A percentile compares a stretch with the other conserved stretches of the same genome.
Conservation (phyloP, 2,329 filamentous ascomycete species). For the Apiospora rasikravindrae region DNA sequence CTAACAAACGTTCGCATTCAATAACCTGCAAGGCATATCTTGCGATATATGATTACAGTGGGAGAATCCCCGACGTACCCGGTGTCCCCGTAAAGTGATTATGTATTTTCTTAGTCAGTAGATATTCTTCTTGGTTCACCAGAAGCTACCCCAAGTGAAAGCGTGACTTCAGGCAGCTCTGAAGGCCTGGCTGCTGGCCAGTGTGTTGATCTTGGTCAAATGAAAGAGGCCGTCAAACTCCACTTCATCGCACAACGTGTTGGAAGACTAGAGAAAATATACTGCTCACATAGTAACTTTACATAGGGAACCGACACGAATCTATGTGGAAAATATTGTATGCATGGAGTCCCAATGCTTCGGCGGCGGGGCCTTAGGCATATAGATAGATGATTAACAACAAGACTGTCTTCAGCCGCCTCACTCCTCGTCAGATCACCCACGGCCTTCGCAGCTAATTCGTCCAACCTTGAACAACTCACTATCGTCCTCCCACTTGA, state of each 20-base stretch:
- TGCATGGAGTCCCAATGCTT: not conserved
- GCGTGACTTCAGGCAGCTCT: not conserved
- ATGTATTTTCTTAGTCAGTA: not conserved
- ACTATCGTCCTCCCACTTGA: not conserved
- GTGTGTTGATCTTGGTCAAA: not conserved
- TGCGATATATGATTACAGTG: not conserved
- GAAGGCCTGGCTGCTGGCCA: not conserved
- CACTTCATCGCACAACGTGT: too few relatives aligned
- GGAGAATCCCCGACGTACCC: not conserved
- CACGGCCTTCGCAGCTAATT: not conserved
- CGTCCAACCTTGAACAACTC: not conserved
- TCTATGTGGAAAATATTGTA: not conserved
- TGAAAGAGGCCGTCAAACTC: too few relatives aligned
- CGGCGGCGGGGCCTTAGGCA: not conserved
- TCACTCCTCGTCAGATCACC: not conserved
- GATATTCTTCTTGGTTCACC: not conserved
- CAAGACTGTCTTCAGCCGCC: not conserved
- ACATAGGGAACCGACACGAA: not conserved
- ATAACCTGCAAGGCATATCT: not conserved
- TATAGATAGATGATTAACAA: not conserved
- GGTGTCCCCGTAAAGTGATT: not conserved
- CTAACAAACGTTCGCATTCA: not conserved
- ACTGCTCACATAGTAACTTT: not conserved
- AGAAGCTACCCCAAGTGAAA: not conserved
- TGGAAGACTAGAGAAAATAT: not conserved